Evolutionary conservation across 768 basidiomycete species (phyloP).

Genomic region (Collybia sordida): DNA sequence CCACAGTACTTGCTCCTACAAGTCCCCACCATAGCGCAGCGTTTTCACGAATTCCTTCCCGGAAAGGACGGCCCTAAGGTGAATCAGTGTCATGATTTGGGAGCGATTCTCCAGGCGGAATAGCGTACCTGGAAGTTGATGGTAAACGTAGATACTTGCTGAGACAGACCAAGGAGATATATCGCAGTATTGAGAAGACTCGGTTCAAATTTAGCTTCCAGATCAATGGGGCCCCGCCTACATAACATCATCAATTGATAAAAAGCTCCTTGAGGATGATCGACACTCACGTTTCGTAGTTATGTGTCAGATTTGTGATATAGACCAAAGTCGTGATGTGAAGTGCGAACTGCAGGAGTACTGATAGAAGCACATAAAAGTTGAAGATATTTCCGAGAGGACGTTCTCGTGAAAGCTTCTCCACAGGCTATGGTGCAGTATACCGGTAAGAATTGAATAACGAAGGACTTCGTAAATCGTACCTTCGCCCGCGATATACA

Average conservation of each 20-base stretch:
- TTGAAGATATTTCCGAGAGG: conserved; percentile 97
- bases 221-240: conserved; percentile 76
- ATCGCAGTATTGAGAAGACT: conserved; percentile 95
- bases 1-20: conserved; percentile 84
- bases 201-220: conserved; percentile 97
- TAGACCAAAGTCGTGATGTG: conserved; percentile 91
- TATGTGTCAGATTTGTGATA: conserved; percentile 84
- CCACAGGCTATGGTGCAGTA: conserved; percentile 74
- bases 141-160: conserved; percentile 98
- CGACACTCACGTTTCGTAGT: conserved; percentile 67
- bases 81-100: conserved; percentile 56
- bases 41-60: conserved; percentile 97
- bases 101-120: conserved; percentile 97
- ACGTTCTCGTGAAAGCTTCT: conserved; percentile 90
- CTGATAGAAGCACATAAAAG: conserved; percentile 89
- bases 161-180: conserved; percentile 91
- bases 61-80: conserved; percentile 87
- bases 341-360: conserved; percentile 89
- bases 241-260: conserved; percentile 5
- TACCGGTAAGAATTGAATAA: background rate
- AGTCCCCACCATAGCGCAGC: conserved; percentile 91
- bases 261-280: conserved; percentile 9
- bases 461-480: conserved; percentile 17
- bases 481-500: conserved; percentile 98
- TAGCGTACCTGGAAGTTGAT: conserved; percentile 90